Evolutionary conservation across 495 filamentous ascomycete species (phyloP).

Genomic region (Talaromyces proteolyticus): DNA sequence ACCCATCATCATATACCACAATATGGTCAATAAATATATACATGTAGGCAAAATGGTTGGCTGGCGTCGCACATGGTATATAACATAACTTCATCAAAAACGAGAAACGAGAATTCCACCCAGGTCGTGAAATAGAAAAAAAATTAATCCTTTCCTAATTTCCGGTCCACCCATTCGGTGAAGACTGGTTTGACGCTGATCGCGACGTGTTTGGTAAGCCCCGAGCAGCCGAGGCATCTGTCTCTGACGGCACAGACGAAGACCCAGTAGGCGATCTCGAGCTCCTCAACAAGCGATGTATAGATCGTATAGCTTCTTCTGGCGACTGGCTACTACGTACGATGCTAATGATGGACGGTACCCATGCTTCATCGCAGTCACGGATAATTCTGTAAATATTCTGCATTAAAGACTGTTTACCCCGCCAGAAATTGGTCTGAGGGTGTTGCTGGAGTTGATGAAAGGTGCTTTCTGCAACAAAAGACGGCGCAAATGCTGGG

Average conservation of each 20-base stretch:
- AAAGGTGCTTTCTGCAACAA: neutral
- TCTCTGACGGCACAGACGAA: neutral
- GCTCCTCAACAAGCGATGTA: slow-evolving; percentile 19
- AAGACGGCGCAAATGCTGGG: neutral
- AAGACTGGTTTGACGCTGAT: neutral
- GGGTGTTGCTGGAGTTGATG: slow-evolving; percentile 5
- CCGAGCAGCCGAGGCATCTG: no score
- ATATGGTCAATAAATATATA: neutral
- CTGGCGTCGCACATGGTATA: neutral
- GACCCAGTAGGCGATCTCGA: neutral
- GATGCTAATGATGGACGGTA: slow-evolving; percentile 23
- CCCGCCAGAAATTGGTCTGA: slow-evolving; percentile 10
- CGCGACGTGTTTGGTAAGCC: no score
- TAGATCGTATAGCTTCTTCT: slow-evolving; percentile 27
- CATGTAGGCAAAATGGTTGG: neutral
- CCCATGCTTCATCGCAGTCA: slow-evolving; percentile 21
- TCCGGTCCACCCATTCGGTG: neutral
- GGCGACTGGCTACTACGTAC: slow-evolving; percentile 23
- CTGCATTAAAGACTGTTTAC: slow-evolving; percentile 21
- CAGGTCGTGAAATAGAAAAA: neutral
- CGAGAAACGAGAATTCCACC: no score
- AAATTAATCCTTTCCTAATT: neutral
- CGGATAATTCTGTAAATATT: slow-evolving; percentile 24
- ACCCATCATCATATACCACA: no score
- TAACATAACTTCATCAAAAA: neutral